These are phyloP conservation scores for Nepenthes alata DNA, from an alignment of 179 eudicot species.

Conservation along the genomic window DNA sequence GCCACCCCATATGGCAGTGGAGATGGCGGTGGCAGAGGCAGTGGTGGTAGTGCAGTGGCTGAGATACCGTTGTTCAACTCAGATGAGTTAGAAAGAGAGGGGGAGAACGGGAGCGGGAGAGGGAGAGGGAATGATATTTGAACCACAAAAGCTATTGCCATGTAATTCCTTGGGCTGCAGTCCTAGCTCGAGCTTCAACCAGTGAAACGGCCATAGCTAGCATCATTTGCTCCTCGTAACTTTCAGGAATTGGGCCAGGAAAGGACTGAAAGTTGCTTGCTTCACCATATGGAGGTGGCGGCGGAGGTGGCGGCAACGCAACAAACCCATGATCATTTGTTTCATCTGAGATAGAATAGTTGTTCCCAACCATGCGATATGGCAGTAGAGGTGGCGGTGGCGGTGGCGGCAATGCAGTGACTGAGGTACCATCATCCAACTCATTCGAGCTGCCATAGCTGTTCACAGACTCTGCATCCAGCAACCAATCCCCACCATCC, in stretches of 20 bases:
- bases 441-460: constrained; percentile 31
- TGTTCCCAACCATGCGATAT: constrained; percentile 29
- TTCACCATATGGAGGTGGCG: constrained; percentile 16
- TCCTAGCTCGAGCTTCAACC: constrained; percentile 70
- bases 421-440: constrained; percentile 9
- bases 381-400: constrained; percentile 3
- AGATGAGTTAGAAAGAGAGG: not conserved
- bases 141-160: constrained; percentile 43
- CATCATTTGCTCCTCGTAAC: constrained; percentile 98
- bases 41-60: constrained; percentile 11
- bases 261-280: constrained; percentile 23
- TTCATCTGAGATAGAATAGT: constrained; percentile 25
- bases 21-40: constrained; percentile 16
- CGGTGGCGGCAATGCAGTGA: constrained; percentile 13
- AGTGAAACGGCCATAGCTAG: constrained; percentile 94
- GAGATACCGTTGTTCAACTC: constrained; percentile 13
- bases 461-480: constrained; percentile 45
- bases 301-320: constrained; percentile 9
- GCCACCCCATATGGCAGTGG: constrained; percentile 16
- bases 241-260: constrained; percentile 54
- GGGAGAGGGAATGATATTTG: no score
- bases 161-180: constrained; percentile 49
- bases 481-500: constrained; percentile 39
- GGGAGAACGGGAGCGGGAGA: no score
- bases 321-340: constrained; percentile 8